Conservation (phyloP, 257 asterid species). For the Mentha longifolia region DNA sequence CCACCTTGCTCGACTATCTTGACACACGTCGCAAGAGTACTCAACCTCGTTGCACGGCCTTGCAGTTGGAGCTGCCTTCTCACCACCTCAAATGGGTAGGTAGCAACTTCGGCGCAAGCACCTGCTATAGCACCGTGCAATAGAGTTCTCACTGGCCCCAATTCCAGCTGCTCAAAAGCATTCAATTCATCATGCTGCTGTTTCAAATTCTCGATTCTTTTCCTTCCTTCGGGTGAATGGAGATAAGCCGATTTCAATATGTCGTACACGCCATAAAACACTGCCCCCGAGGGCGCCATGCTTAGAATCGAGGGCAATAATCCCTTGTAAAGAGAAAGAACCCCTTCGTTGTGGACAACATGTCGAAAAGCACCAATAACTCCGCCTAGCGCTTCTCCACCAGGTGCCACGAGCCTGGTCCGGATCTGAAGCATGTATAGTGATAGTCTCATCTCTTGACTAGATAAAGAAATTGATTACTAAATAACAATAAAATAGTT, state of each 20-base stretch:
- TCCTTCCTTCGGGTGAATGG: slow-evolving; percentile 82
- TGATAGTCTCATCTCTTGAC: slow-evolving; percentile 24
- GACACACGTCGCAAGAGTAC: slow-evolving; percentile 67
- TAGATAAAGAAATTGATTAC: neutral
- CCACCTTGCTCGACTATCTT: slow-evolving; percentile 89
- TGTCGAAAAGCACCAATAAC: slow-evolving; percentile 89
- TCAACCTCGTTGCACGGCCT: slow-evolving; percentile 71
- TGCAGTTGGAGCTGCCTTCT: slow-evolving; percentile 95
- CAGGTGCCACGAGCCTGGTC: slow-evolving; percentile 92
- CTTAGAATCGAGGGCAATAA: slow-evolving; percentile 62
- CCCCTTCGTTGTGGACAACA: slow-evolving; percentile 58
- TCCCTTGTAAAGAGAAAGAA: slow-evolving; percentile 64
- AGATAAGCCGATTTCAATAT: slow-evolving; percentile 63
- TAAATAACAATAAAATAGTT: neutral
- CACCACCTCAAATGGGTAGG: slow-evolving; percentile 94
- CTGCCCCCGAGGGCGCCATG: slow-evolving; percentile 77
- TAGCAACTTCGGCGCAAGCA: slow-evolving; percentile 97
- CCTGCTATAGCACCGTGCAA: slow-evolving; percentile 96
- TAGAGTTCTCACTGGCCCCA: slow-evolving; percentile 89
- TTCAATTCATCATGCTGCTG: slow-evolving; percentile 65
- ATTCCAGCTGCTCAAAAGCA: slow-evolving; percentile 86
- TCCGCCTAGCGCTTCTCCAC: slow-evolving; percentile 93
- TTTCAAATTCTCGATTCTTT: slow-evolving; percentile 68
- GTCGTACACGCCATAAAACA: slow-evolving; percentile 66
- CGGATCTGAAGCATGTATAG: slow-evolving; percentile 68